phyloP scores from a whole-genome alignment of 164 flowering plant species.

The Chloranthus sessilifolius region DNA sequence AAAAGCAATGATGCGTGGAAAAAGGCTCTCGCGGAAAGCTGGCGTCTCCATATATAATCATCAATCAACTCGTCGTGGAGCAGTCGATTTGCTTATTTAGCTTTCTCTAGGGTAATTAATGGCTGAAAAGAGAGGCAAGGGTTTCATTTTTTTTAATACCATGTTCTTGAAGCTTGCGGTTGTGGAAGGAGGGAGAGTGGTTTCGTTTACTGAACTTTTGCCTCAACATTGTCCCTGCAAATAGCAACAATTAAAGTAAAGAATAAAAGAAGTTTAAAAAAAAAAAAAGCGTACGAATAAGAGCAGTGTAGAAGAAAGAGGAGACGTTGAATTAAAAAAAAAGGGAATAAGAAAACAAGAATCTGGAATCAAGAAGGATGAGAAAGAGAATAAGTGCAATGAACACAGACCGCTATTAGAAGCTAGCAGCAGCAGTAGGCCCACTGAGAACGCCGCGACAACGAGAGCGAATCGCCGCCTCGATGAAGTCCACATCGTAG shows the following conservation, averaged over 20 bases:
- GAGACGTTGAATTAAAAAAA: conserved; percentile 1
- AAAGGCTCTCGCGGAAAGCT: neutral
- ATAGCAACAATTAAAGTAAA: neutral
- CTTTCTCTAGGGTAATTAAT: no score
- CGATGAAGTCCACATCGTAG: conserved; percentile 9
- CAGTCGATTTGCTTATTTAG: neutral
- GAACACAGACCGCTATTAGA: conserved; percentile 11
- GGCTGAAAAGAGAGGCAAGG: no score
- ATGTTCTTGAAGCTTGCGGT: conserved; percentile 33
- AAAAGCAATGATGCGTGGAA: conserved; percentile 2
- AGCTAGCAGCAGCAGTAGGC: conserved; percentile 5
- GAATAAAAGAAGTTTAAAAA: neutral
- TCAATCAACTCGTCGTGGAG: neutral
- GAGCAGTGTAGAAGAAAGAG: neutral
- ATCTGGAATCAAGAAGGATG: neutral
- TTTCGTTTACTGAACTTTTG: no score
- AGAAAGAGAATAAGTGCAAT: neutral
- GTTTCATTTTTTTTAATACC: no score
- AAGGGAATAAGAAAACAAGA: neutral
- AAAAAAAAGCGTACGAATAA: neutral
- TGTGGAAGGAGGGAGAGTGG: neutral
- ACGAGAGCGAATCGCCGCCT: conserved; percentile 10
- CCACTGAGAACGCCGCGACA: conserved; percentile 2
- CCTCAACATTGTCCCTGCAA: conserved; percentile 6
- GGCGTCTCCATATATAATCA: neutral